A percentile compares a stretch with the other conserved stretches of the same genome.
Evolutionary conservation across 495 filamentous ascomycete species (phyloP).

Genomic region (Amphirosellinia nigrospora): DNA sequence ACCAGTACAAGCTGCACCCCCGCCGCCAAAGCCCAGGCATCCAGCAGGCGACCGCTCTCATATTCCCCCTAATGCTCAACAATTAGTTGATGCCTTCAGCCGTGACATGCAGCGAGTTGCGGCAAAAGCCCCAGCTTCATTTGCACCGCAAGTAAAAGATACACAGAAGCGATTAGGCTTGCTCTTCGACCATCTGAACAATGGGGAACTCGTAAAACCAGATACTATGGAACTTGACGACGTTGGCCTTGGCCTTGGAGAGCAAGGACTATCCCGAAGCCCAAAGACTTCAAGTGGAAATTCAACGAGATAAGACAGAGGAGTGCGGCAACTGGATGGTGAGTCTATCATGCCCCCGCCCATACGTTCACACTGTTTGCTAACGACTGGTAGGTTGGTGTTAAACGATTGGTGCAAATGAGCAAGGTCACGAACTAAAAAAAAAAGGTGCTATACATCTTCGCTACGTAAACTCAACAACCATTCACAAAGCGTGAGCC

Average conservation of each 20-base stretch:
- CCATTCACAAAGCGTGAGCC: neutral
- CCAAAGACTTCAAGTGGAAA: slow-evolving; percentile 74
- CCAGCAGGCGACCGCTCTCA: slow-evolving; percentile 90
- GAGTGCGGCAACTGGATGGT: slow-evolving; percentile 98
- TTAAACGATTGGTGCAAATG: slow-evolving; percentile 92
- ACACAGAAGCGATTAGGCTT: slow-evolving; percentile 90
- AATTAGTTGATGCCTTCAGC: slow-evolving; percentile 80
- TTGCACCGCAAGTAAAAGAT: slow-evolving; percentile 85
- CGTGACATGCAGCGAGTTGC: slow-evolving; percentile 89
- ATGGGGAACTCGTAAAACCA: slow-evolving; percentile 82
- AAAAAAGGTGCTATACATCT: slow-evolving; percentile 2
- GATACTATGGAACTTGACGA: slow-evolving; percentile 72
- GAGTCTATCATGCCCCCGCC: slow-evolving; percentile 47
- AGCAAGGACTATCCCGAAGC: slow-evolving; percentile 79
- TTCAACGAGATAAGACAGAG: slow-evolving; percentile 79
- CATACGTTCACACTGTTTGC: slow-evolving; percentile 26
- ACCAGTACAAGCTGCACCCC: slow-evolving; percentile 43
- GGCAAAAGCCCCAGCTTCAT: slow-evolving; percentile 76
- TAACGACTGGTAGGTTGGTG: slow-evolving; percentile 69
- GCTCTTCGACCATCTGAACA: slow-evolving; percentile 96
- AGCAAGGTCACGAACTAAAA: slow-evolving; percentile 69
- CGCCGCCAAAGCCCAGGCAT: slow-evolving; percentile 63
- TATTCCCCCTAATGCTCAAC: slow-evolving; percentile 75
- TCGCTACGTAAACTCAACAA: neutral
- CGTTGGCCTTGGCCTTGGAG: slow-evolving; percentile 71